Evolutionary conservation across 73 alveolate species (phyloP), one percentile per base, ranked within the genome.

Genomic region (Paramecium octaurelia): DNA sequence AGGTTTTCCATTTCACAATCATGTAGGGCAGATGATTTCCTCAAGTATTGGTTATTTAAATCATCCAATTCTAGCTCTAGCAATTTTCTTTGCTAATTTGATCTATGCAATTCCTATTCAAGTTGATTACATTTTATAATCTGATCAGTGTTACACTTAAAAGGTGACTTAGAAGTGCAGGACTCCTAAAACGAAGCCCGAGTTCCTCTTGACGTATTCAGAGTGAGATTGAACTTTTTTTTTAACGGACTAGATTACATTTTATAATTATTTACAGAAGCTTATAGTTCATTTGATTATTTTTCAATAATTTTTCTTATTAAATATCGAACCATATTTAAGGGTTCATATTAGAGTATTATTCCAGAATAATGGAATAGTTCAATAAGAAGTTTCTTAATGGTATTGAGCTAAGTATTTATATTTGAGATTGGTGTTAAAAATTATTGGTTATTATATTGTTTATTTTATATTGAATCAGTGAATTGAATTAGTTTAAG

Each of bases 51-150:
- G 46, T 46, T 80, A 20, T 64, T 43, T 23, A 80, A 27, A 24
- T 80, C 91, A 80, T 46, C 73, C 21, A 80, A 46, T 42, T 80
- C 75, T 21, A 80, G 27, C 8, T 27, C 48, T 23, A 80, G 8
- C n/a, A 80, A 80, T 46, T 80, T 80, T 10, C 76, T 80, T 21
- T 77, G 90, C 50, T 46, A 24, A 43, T 40, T 80, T 20, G 57
- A 71, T 80, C 91, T n/a, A 80, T 80, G 50, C 14, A 80, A 80
- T 80, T 80, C 91, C 46, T 43, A 48, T 27, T 43, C 91, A 40
- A 43, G 21, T 46, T 80, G 29, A 24, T 21, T 44, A 44, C 91
- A 80, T 80, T 48, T 80, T 11, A 80, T 48, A n/a, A 80, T 18
- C 18, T 80, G 12, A 46, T 80, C 75, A 21, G 57, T 48, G n/a